Conservation (phyloP, 2,329 filamentous ascomycete genomes). For the Tolypocladium tropicale region DNA sequence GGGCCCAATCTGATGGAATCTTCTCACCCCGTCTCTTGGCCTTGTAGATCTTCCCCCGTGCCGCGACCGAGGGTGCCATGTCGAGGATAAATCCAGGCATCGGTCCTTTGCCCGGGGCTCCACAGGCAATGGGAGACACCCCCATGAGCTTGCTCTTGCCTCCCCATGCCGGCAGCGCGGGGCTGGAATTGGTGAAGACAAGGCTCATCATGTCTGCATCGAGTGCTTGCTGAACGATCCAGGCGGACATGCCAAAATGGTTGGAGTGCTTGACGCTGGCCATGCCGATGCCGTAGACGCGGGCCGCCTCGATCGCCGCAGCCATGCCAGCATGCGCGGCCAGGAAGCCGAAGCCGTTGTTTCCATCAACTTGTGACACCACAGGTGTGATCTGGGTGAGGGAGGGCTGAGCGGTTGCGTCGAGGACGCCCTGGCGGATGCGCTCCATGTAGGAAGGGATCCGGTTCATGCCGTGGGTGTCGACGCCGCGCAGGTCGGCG, state of each 20-base stretch:
- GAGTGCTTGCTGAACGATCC: constrained; percentile 68
- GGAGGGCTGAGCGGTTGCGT: constrained; percentile 47
- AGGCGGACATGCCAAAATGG: constrained; percentile 76
- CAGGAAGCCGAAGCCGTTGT: constrained; percentile 68
- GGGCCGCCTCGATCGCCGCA: constrained; percentile 56
- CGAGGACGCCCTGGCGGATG: constrained; percentile 58
- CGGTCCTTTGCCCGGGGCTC: constrained; percentile 51
- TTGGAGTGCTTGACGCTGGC: constrained; percentile 67
- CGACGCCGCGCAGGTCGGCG: constrained; percentile 68
- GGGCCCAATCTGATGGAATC: constrained; percentile 65
- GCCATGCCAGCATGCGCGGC: constrained; percentile 57
- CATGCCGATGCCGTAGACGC: constrained; percentile 61
- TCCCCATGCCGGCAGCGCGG: constrained; percentile 62
- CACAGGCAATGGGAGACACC: constrained; percentile 65
- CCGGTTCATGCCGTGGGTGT: constrained; percentile 68
- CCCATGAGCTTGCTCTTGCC: constrained; percentile 60
- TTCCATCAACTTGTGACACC: constrained; percentile 56
- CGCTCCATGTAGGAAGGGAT: constrained; percentile 70
- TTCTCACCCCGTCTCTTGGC: constrained; percentile 55
- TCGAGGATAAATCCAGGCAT: constrained; percentile 58
- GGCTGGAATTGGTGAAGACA: constrained; percentile 63
- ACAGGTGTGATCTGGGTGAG: constrained; percentile 57
- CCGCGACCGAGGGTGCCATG: constrained; percentile 61
- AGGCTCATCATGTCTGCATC: constrained; percentile 61
- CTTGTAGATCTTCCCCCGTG: constrained; percentile 65